Percentiles rank a stretch among this genome's conserved stretches.
These are phyloP conservation scores for Xylaria flabelliformis DNA, from an alignment of 495 filamentous ascomycete genomes.

Conservation along the genomic window DNA sequence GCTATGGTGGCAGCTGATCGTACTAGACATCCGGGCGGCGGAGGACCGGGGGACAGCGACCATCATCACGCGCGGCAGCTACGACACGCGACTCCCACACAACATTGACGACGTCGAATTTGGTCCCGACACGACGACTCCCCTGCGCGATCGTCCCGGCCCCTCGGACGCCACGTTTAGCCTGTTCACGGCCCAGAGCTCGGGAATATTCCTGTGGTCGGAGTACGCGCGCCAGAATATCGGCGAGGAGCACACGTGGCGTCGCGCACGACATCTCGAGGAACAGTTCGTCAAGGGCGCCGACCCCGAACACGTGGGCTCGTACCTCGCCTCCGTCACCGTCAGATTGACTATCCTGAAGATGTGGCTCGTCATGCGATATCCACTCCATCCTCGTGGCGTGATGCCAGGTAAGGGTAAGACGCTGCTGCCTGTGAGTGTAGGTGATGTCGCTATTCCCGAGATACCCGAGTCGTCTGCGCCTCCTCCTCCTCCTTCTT, in stretches of 20 bases:
- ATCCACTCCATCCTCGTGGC: conserved; percentile 56
- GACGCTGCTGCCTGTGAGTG: no score
- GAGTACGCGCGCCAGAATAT: conserved; percentile 34
- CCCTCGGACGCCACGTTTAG: conserved; percentile 76
- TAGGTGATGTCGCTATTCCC: neutral
- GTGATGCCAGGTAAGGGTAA: neutral
- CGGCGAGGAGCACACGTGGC: conserved; percentile 35
- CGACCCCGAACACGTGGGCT: conserved; percentile 32
- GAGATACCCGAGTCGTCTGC: neutral
- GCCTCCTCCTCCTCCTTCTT: neutral
- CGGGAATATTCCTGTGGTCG: conserved; percentile 53
- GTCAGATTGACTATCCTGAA: conserved; percentile 65
- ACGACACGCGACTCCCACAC: conserved; percentile 66
- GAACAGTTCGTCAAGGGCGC: conserved; percentile 37
- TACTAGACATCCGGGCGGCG: conserved; percentile 72
- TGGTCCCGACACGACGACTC: conserved; percentile 56
- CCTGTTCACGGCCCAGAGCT: conserved; percentile 63
- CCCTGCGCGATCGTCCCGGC: conserved; percentile 57
- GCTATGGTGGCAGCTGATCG: conserved; percentile 77
- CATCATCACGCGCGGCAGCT: conserved; percentile 64
- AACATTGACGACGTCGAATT: conserved; percentile 79
- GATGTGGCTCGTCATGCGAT: conserved; percentile 68
- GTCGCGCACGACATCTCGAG: conserved; percentile 39
- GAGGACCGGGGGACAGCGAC: conserved; percentile 78
- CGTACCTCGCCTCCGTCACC: conserved; percentile 39